phyloP scores from a whole-genome alignment of 1,284 basidiomycete species.

The Limonomyces culmigenus region DNA sequence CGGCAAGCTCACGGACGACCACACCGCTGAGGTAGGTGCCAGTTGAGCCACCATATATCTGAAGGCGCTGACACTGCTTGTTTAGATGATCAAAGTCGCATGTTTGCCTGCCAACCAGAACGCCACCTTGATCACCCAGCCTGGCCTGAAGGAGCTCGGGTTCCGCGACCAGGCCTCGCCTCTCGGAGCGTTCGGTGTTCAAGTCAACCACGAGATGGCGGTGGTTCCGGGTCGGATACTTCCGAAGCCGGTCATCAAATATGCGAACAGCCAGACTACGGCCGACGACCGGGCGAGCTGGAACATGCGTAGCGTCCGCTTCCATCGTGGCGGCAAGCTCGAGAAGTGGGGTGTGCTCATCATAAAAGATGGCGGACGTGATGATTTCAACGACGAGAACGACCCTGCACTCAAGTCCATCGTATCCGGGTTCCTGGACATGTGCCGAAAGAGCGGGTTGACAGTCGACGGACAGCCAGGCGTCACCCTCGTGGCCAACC shows the following conservation, averaged over 20 bases:
- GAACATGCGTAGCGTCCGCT: conserved; percentile 50
- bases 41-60: background rate
- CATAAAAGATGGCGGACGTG: conserved; percentile 36
- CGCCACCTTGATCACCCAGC: conserved; percentile 33
- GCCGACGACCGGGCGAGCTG: conserved; percentile 51
- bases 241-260: conserved; percentile 36
- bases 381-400: conserved; percentile 24
- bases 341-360: conserved; percentile 47
- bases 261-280: conserved; percentile 24
- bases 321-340: conserved; percentile 33
- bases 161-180: conserved; percentile 27
- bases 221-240: conserved; percentile 59
- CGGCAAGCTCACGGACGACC: conserved; percentile 51
- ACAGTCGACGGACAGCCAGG: conserved; percentile 18
- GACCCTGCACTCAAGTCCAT: conserved; percentile 32
- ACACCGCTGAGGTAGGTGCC: conserved; percentile 27
- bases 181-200: conserved; percentile 39
- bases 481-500: conserved; percentile 16
- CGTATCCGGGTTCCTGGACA: conserved; percentile 29
- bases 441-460: conserved; percentile 49
- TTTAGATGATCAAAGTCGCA: conserved; percentile 45
- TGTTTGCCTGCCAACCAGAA: conserved; percentile 54
- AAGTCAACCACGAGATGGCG: conserved; percentile 46
- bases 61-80: background rate
- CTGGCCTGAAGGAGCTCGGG: conserved; percentile 44